Conservation (phyloP, 352 stramenopile genomes). For the Plasmopara muralis region DNA sequence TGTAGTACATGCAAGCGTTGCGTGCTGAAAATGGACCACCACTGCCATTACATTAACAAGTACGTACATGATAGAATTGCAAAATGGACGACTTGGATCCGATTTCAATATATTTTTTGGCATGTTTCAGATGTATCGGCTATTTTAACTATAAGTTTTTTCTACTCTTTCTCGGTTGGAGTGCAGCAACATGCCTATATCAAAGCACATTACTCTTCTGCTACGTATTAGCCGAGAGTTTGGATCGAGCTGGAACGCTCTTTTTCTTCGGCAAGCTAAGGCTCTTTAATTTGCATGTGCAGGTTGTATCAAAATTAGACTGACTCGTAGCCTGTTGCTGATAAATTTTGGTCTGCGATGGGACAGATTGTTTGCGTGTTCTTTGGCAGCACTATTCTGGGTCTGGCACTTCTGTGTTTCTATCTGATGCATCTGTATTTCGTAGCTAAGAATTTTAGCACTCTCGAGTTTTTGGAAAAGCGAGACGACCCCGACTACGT, state of each 20-base stretch:
- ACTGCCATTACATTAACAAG: constrained; percentile 89
- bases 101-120: constrained; percentile 3
- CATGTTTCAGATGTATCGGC: constrained; percentile 59
- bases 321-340: neutral
- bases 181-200: constrained; percentile 56
- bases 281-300: constrained; percentile 46
- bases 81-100: neutral
- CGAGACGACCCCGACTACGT: constrained; percentile 64
- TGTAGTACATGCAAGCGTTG: constrained; percentile 72
- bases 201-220: constrained; percentile 60
- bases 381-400: constrained; percentile 61
- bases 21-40: constrained; percentile 86
- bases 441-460: constrained; percentile 64
- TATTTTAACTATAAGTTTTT: constrained; percentile 90
- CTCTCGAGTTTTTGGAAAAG: constrained; percentile 86
- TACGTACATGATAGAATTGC: constrained; percentile 19
- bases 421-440: constrained; percentile 75
- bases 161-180: constrained; percentile 79
- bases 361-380: constrained; percentile 57
- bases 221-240: constrained; percentile 44
- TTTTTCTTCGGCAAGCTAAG: constrained; percentile 52
- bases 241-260: constrained; percentile 45
- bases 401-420: constrained; percentile 62
- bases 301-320: constrained; percentile 28
- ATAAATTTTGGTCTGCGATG: neutral